Conservation (phyloP, 2,329 filamentous ascomycete species). For the Cryphonectria radicalis region DNA sequence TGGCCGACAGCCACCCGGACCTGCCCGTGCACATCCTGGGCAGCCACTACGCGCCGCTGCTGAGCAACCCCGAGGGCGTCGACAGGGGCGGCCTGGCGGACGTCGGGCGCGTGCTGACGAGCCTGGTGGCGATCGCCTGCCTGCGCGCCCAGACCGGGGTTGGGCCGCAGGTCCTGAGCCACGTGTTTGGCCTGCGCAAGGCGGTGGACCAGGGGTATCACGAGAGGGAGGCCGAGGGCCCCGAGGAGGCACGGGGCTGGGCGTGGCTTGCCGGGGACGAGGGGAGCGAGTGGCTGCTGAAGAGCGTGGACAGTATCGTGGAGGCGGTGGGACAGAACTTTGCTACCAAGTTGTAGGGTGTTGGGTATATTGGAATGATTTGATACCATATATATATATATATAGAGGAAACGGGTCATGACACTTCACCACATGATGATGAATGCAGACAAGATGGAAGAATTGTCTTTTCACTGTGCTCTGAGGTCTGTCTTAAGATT, state of each 20-base stretch:
- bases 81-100: constrained; percentile 50
- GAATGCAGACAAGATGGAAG: too few relatives aligned
- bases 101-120: constrained; percentile 73
- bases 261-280: constrained; percentile 51
- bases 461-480: too few relatives aligned
- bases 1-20: constrained; percentile 78
- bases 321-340: constrained; percentile 51
- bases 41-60: constrained; percentile 73
- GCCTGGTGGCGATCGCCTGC: constrained; percentile 74
- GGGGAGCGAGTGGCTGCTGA: constrained; percentile 52
- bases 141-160: constrained; percentile 80
- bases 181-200: constrained; percentile 81
- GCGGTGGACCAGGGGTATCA: constrained; percentile 55
- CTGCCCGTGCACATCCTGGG: constrained; percentile 79
- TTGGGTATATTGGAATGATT: background rate
- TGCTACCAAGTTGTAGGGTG: constrained; percentile 38
- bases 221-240: constrained; percentile 34
- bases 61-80: constrained; percentile 66
- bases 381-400: background rate
- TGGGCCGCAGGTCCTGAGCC: constrained; percentile 78
- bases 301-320: constrained; percentile 49
- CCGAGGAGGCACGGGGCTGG: constrained; percentile 39
- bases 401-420: too few relatives aligned
- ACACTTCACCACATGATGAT: too few relatives aligned
- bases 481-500: too few relatives aligned